phyloP scores from a whole-genome alignment of 257 asterid species.

The Solanum sparsipilum region DNA sequence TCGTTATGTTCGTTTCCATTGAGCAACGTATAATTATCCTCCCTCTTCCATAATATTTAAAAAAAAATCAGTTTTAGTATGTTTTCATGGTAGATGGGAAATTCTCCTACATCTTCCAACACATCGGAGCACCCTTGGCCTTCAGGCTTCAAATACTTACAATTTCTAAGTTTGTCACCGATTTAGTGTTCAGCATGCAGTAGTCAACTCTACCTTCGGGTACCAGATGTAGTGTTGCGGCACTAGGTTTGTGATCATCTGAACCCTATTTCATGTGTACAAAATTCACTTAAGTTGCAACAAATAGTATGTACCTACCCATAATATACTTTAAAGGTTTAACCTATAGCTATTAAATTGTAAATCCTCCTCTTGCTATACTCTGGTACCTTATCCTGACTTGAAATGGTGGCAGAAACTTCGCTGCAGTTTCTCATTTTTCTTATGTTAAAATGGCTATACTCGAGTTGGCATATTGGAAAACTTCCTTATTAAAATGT shows the following conservation, averaged over 20 bases:
- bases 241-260: neutral
- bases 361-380: neutral
- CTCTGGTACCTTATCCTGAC: neutral
- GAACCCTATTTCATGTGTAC: neutral
- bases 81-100: neutral
- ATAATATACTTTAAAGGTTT: neutral
- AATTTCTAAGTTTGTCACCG: neutral
- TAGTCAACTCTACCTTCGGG: neutral
- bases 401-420: neutral
- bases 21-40: neutral
- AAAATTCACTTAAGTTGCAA: neutral
- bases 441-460: neutral
- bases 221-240: neutral
- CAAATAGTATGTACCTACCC: neutral
- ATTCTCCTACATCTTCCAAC: neutral
- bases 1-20: constrained; percentile 11
- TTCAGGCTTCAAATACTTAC: neutral
- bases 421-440: neutral
- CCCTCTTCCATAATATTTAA: neutral
- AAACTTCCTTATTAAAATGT: neutral
- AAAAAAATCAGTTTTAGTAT: neutral
- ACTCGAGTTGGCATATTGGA: neutral
- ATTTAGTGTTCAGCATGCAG: neutral
- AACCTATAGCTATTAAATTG: neutral
- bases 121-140: neutral